Conservation (phyloP, 2,329 filamentous ascomycete species). For the Balansia obtecta region DNA sequence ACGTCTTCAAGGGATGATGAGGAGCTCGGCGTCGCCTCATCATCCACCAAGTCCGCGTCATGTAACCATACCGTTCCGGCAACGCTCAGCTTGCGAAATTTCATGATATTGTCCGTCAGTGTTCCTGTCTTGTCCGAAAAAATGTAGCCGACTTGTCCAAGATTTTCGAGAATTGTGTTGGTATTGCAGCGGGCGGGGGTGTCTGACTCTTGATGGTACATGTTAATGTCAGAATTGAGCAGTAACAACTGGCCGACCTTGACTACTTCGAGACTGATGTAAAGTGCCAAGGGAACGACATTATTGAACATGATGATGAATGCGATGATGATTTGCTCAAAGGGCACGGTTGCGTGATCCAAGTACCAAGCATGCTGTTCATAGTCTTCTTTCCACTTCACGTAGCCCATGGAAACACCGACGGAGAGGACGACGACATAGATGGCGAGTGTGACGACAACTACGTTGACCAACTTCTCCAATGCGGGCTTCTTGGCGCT, state of each 20-base stretch:
- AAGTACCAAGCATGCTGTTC: conserved; percentile 71
- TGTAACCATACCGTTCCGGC: conserved; percentile 85
- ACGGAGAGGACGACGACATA: conserved; percentile 71
- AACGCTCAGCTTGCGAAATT: conserved; percentile 83
- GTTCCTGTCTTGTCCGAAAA: conserved; percentile 96
- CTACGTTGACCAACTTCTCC: conserved; percentile 64
- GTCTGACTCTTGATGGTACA: conserved; percentile 78
- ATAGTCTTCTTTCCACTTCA: conserved; percentile 56
- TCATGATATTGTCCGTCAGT: conserved; percentile 89
- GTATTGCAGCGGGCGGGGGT: conserved; percentile 85
- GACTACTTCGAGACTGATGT: conserved; percentile 80
- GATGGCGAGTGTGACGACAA: conserved; percentile 68
- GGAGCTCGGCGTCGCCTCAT: conserved; percentile 16
- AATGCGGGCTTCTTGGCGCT: conserved; percentile 71
- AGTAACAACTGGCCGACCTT: conserved; percentile 70
- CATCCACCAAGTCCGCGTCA: conserved; percentile 49
- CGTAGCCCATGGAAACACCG: conserved; percentile 72
- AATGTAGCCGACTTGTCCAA: conserved; percentile 80
- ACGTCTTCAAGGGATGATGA: conserved; percentile 1
- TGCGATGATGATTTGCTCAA: conserved; percentile 72
- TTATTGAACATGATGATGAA: conserved; percentile 98
- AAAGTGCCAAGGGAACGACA: conserved; percentile 80
- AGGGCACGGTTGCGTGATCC: conserved; percentile 53
- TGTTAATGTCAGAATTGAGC: conserved; percentile 68
- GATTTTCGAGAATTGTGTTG: conserved; percentile 87